Base-by-base conservation (phyloP, 2,329 filamentous ascomycete genomes). In the Didymella exigua region DNA sequence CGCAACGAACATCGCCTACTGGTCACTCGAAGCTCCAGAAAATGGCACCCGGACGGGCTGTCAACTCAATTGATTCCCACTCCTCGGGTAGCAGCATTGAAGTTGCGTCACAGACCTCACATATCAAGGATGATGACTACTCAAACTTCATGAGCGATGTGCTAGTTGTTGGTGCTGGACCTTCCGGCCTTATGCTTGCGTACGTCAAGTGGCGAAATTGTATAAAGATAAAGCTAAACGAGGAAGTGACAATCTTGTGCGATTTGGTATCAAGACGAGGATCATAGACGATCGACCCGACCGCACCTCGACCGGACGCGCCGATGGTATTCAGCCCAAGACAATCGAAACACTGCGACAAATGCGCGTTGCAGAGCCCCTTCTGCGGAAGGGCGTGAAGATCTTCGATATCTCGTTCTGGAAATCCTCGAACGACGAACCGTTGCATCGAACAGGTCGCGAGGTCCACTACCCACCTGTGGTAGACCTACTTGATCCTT, bases 361-460 rank as follows among this genome's bases (percentile, higher is more conserved):
- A 75, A 85, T 91, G 79, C 81, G 87, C 29, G 76, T 91, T n/a
- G 86, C 85, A n/a, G 87, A 90, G 59, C 78, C 83, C 1, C 74
- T 91, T 26, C 74, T 91, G 36, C 83, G 84, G 59, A 83, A 86
- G 63, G 88, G 86, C 26, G 88, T 88, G 44, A 84, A 84, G 40
- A 84, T 91, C 38, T 89, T 88, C 73, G 89, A 91, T 67, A 91
- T 91, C 56, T 82, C 85, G 37, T 90, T 90, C 70, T 91, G 89
- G 76, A 75, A 72, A 56, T 76, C 76, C 2, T 69, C 69, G 0
- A 34, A 60, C 3, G 58, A 68, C 1, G 58, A 68, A 27, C 74
- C 82, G 3, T 76, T 90, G 49, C 81, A 81, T 54, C 83, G 88
- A 51, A 82, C 86, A 18, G 83, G 83, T 9, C 83, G 88, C 49